Base-by-base conservation (phyloP, 768 basidiomycete genomes). In the Pisolithus sp. region DNA sequence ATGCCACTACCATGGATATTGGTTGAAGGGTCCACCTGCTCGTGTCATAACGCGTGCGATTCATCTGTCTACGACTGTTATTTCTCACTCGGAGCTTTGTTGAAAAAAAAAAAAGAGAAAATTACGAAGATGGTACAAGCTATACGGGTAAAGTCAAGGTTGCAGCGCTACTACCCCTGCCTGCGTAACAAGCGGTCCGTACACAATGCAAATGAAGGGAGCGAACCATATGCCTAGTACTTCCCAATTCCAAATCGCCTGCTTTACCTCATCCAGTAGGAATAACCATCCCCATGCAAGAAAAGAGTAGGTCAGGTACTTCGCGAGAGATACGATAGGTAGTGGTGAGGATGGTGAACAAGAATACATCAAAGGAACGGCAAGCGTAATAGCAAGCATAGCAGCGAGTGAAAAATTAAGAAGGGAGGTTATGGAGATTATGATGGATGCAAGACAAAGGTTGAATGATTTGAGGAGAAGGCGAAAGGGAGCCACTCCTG, bases 371-470 rank as follows among this genome's bases (percentile, higher is more conserved):
- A 92, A 74, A 1, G 90, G 86, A 9, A 85, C 39, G 7, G 83
- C 82, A 17, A 92, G 74, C 8, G 80, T 59, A 24, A 86, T 63
- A 0, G 87, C 80, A 17, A 95, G 75, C 20, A 76, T 63, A 20
- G 85, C 82, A 0, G 94, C 89, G 18, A 97, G 82, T 7, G 90
- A 92, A 69, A 95, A 95, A 67, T 97, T 96, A 65, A 96, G 81
- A 53, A 96, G 84, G 15, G 91, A 86, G 26, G 83, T 83, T 36
- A 90, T 81, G 12, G 84, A 93, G 55, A 96, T 86, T 46, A 93
- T 77, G 1, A 89, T 86, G 3, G 95, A 95, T 21, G 90, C 80
- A 43, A 89, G 68, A 65, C 93, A 89, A 24, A 94, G 79, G 59
- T 86, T 87, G 54, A 91, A 72, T 0, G 86, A 73, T 57, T 89